A percentile compares a stretch with the other conserved stretches of the same genome.
Evolutionary conservation across 129 eudicot genomes (phyloP).

Genomic region (Escallonia rubra): DNA sequence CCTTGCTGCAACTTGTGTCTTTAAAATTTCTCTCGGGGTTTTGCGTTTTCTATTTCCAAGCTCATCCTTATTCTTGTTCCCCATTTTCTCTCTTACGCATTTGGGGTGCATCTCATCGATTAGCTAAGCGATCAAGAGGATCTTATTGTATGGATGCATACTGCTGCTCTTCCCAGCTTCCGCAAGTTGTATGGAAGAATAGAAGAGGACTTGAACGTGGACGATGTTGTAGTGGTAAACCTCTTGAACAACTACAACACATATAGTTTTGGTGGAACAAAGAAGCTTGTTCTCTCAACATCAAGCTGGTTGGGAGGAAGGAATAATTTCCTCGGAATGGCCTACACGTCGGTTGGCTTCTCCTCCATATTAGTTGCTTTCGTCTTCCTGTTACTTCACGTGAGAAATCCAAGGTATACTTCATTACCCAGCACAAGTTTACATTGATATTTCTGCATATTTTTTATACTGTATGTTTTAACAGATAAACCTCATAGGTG

Average conservation of each 20-base stretch:
- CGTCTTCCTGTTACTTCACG: slow-evolving; percentile 68
- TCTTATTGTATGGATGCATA: slow-evolving; percentile 96
- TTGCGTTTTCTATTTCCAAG: too few species aligned
- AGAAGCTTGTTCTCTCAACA: slow-evolving; percentile 77
- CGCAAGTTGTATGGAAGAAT: slow-evolving; percentile 81
- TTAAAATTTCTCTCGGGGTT: too few species aligned
- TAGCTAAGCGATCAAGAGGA: slow-evolving; percentile 92
- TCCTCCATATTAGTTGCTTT: slow-evolving; percentile 51
- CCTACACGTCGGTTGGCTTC: slow-evolving; percentile 60
- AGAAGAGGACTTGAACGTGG: slow-evolving; percentile 67
- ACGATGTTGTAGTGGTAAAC: slow-evolving; percentile 49
- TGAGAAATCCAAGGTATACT: slow-evolving; percentile 66
- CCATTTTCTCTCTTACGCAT: too few species aligned
- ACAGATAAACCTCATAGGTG: not conserved
- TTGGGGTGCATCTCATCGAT: not conserved
- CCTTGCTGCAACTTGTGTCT: too few species aligned
- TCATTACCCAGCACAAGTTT: not conserved
- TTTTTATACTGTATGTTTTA: not conserved
- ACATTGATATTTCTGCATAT: slow-evolving; percentile 8
- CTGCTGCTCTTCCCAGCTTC: slow-evolving; percentile 89
- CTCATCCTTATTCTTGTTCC: too few species aligned
- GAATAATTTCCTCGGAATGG: slow-evolving; percentile 76
- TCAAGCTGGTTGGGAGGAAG: slow-evolving; percentile 88
- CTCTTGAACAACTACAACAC: slow-evolving; percentile 79
- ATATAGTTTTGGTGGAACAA: slow-evolving; percentile 76